Evolutionary conservation across 2,329 filamentous ascomycete genomes (phyloP), one percentile per base, ranked within the genome.

Genomic region (Parastagonospora nodorum): DNA sequence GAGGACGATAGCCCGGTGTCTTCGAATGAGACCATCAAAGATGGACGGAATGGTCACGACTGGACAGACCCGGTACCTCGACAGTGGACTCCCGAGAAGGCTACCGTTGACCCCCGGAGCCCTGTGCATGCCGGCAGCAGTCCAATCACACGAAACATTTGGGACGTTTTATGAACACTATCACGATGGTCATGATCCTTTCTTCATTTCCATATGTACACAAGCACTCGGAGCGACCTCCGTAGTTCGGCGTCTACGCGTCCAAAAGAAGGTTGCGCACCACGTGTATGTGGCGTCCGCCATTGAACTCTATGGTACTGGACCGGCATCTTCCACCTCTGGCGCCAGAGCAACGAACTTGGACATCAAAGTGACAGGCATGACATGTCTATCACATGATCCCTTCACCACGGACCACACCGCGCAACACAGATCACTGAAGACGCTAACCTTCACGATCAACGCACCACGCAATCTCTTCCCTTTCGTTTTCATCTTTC

Each of bases 131-230:
- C 83, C 64, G 88, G 89, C 33, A 87, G 88, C 69, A 85, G 84
- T 50, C 88, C 89, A 2, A 92, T 93, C 53, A 84, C 86, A 44
- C 81, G 89, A 49, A 92, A 87, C 51, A 93, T 93, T 64, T 87
- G 90, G 69, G 88, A 92, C 65, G 78, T 91, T 44, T 77, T 92
- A 73, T 92, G 80, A 81, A 55, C 19, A 19, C 14, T 24, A 24
- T 14, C 36, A 14, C 8, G 19, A 12, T 5, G 31, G 8, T n/a
- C 16, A 9, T 14, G n/a, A 29, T 9, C 28, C 27, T n/a, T 10
- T 28, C 27, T 29, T 42, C 27, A 42, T 16, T 14, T 16, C n/a
- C n/a, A 14, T 8, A 15, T 14, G 10, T 28, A 40, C 12, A 28
- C 27, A 42, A 30, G 8, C 24, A 9, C 11, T 12, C 15, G 24